Evolutionary conservation across 1,284 basidiomycete species (phyloP).

Genomic region (Trichosporon inkin): DNA sequence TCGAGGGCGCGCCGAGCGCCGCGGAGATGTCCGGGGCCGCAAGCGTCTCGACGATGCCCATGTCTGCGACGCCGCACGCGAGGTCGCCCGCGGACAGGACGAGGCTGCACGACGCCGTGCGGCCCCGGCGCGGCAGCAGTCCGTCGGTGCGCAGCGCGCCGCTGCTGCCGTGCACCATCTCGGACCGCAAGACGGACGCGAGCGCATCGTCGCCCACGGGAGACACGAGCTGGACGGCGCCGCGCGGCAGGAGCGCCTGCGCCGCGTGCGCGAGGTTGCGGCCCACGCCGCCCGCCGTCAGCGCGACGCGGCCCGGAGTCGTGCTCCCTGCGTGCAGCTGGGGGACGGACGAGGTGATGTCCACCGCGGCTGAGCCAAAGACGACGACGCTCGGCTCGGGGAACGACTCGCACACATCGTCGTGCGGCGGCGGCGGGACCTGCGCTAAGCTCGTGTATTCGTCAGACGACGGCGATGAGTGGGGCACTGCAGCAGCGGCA

Average conservation of each 20-base stretch:
- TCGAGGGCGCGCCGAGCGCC: constrained; percentile 32
- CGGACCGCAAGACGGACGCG: constrained; percentile 60
- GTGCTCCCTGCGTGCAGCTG: constrained; percentile 57
- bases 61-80: constrained; percentile 82
- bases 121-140: constrained; percentile 53
- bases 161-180: constrained; percentile 51
- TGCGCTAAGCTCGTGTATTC: background rate
- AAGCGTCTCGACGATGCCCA: constrained; percentile 66
- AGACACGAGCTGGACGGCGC: constrained; percentile 51
- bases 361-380: constrained; percentile 78
- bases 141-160: constrained; percentile 80
- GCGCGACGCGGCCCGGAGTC: constrained; percentile 66
- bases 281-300: constrained; percentile 84
- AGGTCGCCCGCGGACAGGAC: constrained; percentile 73
- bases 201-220: constrained; percentile 59
- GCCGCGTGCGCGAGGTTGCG: constrained; percentile 91
- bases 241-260: constrained; percentile 32
- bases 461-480: background rate
- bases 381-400: constrained; percentile 56
- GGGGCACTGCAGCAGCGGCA: background rate
- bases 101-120: constrained; percentile 80
- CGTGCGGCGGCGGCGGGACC: background rate
- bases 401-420: constrained; percentile 11
- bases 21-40: background rate
- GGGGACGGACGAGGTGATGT: constrained; percentile 63